These are phyloP conservation scores for Lecanosticta acicola DNA, from an alignment of 2,329 filamentous ascomycete genomes.

Conservation along the genomic window DNA sequence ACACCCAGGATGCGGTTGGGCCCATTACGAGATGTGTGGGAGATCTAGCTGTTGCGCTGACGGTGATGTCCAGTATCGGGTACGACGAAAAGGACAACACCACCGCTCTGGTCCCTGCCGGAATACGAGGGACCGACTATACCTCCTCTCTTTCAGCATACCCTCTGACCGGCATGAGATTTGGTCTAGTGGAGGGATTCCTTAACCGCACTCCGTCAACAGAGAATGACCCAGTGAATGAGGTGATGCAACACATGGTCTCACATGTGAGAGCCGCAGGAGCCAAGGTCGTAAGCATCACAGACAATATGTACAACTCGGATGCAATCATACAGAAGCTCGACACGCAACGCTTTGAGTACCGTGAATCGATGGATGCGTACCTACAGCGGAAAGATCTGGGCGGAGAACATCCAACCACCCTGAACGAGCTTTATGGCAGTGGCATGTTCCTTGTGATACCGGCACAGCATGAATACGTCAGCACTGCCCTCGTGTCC, in stretches of 20 bases:
- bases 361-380: constrained; percentile 48
- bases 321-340: constrained; percentile 41
- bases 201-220: constrained; percentile 48
- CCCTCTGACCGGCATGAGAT: constrained; percentile 37
- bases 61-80: constrained; percentile 43
- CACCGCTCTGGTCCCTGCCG: constrained; percentile 45
- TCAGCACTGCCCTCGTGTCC: constrained; percentile 47
- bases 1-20: constrained; percentile 31
- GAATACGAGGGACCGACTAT: constrained; percentile 44
- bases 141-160: constrained; percentile 34
- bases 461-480: constrained; percentile 52
- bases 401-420: constrained; percentile 40
- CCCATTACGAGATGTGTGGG: constrained; percentile 30
- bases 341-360: constrained; percentile 59
- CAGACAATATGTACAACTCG: constrained; percentile 48
- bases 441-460: constrained; percentile 54
- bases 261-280: constrained; percentile 43
- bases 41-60: constrained; percentile 30
- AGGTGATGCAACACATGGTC: constrained; percentile 47
- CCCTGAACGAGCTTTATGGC: constrained; percentile 48
- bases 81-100: constrained; percentile 50
- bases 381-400: constrained; percentile 49
- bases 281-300: constrained; percentile 48
- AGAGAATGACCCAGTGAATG: constrained; percentile 55
- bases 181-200: constrained; percentile 53